phyloP scores from a whole-genome alignment of 106 monocot genomes.

The Apostasia shenzhenica region DNA sequence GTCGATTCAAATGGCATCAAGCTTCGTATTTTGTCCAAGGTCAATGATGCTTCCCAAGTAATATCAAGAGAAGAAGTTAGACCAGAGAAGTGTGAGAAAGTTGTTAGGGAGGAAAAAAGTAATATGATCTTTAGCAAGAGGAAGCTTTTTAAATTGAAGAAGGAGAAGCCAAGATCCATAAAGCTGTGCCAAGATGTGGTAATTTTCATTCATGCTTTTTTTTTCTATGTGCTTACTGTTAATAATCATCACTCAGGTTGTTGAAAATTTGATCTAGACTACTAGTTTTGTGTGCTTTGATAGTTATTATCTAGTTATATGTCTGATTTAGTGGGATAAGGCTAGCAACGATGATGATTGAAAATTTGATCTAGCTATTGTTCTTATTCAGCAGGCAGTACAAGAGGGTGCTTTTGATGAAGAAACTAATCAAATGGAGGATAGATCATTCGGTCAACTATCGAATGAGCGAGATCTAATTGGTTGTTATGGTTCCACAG shows the following conservation, averaged over 20 bases:
- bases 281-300: no score
- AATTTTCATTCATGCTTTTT: neutral
- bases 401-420: constrained; percentile 1
- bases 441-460: constrained; percentile 11
- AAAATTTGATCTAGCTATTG: neutral
- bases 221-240: neutral
- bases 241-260: no score
- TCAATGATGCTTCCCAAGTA: constrained; percentile 12
- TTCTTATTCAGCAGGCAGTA: no score
- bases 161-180: constrained; percentile 22
- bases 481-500: constrained; percentile 1
- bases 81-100: constrained; percentile 14
- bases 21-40: constrained; percentile 72
- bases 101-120: constrained; percentile 9
- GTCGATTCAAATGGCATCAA: constrained; percentile 87
- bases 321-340: neutral
- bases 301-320: neutral
- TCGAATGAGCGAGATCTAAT: constrained; percentile 1
- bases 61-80: constrained; percentile 13
- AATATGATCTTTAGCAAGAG: constrained; percentile 15
- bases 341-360: neutral
- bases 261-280: no score
- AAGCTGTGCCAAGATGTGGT: constrained; percentile 36
- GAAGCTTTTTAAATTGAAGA: constrained; percentile 13
- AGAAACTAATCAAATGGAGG: constrained; percentile 12